Conservation (phyloP, 176 grass and related monocot species). For the Pontederia crassipes region DNA sequence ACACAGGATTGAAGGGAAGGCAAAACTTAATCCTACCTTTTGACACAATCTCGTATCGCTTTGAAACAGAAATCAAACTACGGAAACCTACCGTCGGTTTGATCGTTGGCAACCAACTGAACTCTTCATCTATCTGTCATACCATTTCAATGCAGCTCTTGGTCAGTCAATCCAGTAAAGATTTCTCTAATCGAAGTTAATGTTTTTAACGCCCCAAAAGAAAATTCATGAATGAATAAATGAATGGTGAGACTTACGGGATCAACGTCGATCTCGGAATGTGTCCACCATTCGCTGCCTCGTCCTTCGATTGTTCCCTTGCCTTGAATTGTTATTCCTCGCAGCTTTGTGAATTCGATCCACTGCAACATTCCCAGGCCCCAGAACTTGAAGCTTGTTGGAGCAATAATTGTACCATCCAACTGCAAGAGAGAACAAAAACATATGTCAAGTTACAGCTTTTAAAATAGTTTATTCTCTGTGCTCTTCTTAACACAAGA, state of each 20-base stretch:
- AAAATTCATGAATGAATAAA: background rate
- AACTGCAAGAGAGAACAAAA: background rate
- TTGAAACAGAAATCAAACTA: background rate
- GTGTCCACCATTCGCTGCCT: slow-evolving; percentile 82
- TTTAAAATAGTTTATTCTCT: too few species aligned
- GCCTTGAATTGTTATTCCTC: slow-evolving; percentile 78
- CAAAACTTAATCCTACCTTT: too few species aligned
- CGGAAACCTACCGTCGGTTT: slow-evolving; percentile 79
- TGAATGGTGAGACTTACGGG: slow-evolving; percentile 27
- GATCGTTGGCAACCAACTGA: slow-evolving; percentile 58
- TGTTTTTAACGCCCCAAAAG: background rate
- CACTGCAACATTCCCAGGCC: slow-evolving; percentile 74
- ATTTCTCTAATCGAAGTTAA: background rate
- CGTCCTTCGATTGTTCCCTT: slow-evolving; percentile 73
- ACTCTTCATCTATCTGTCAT: slow-evolving; percentile 41
- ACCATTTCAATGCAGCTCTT: background rate
- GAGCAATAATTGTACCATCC: slow-evolving; percentile 52
- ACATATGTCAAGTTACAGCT: background rate
- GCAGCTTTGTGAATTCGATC: slow-evolving; percentile 92
- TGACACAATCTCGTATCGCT: too few species aligned
- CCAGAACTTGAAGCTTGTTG: slow-evolving; percentile 62
- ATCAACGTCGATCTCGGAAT: slow-evolving; percentile 48
- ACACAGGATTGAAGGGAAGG: slow-evolving; percentile 10
- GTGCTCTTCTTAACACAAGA: too few species aligned
- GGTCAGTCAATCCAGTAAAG: background rate